A percentile compares a stretch with the other conserved stretches of the same genome.
These are phyloP conservation scores for Candida cerambycidarum DNA, from an alignment of 805 yeast genomes.

Conservation along the genomic window DNA sequence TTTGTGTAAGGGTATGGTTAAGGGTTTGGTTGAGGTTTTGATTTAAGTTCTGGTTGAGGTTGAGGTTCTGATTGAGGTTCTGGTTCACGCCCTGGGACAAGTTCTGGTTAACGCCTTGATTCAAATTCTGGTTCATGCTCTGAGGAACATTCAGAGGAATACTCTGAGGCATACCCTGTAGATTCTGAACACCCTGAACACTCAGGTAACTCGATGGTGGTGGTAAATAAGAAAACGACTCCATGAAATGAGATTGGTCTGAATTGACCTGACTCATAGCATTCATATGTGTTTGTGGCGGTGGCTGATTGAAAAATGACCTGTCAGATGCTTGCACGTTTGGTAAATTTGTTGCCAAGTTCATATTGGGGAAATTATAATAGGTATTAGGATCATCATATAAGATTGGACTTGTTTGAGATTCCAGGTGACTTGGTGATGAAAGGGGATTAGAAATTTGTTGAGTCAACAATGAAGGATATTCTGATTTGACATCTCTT, in stretches of 20 bases:
- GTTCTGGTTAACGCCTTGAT: too few relatives aligned
- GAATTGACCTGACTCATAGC: background rate
- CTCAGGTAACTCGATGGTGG: background rate
- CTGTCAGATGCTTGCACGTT: background rate
- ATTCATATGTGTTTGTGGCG: background rate
- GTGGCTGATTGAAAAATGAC: conserved; percentile 6
- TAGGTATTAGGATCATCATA: conserved; percentile 15
- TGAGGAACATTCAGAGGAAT: too few relatives aligned
- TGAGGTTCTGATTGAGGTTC: too few relatives aligned
- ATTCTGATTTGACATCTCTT: background rate
- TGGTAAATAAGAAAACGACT: conserved; percentile 1
- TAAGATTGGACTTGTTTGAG: conserved; percentile 9
- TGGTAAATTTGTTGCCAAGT: background rate
- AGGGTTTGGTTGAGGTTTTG: too few relatives aligned
- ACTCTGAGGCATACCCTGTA: too few relatives aligned
- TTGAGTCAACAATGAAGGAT: background rate
- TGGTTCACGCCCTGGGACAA: too few relatives aligned
- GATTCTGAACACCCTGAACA: too few relatives aligned
- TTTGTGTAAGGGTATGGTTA: too few relatives aligned
- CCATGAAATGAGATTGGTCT: background rate
- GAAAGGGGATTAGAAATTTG: background rate
- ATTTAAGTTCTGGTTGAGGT: too few relatives aligned
- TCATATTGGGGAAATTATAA: conserved; percentile 22
- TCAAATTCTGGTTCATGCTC: too few relatives aligned
- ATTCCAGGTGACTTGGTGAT: conserved; percentile 11